Evolutionary conservation across 768 basidiomycete genomes (phyloP).

Genomic region (Auricularia heimuer): DNA sequence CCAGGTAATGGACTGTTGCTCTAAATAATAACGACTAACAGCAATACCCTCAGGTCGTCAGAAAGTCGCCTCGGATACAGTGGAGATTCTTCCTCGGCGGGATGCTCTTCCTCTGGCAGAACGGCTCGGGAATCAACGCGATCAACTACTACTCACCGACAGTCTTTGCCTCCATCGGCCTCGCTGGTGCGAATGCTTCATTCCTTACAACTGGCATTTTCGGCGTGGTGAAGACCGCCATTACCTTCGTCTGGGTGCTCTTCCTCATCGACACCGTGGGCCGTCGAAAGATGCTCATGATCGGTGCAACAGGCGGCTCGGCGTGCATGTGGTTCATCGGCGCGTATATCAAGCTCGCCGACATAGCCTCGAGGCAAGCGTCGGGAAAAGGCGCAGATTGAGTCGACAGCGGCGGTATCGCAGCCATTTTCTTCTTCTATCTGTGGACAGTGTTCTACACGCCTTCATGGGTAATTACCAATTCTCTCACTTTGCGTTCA

Average conservation of each 20-base stretch:
- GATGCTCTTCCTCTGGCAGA: conserved; percentile 35
- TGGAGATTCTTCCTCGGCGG: conserved; percentile 26
- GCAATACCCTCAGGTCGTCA: too few relatives aligned
- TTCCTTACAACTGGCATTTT: conserved; percentile 28
- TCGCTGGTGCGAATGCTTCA: too few relatives aligned
- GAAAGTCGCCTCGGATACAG: too few relatives aligned
- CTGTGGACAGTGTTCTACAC: too few relatives aligned
- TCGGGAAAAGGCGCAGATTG: not conserved
- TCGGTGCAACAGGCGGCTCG: conserved; percentile 31
- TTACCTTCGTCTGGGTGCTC: conserved; percentile 30
- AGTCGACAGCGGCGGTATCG: conserved; percentile 21
- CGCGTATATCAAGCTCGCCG: conserved; percentile 32
- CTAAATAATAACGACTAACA: too few relatives aligned
- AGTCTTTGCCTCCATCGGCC: conserved; percentile 13
- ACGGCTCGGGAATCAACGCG: conserved; percentile 31
- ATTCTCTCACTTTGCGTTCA: too few relatives aligned
- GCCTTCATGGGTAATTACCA: too few relatives aligned
- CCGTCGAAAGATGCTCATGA: conserved; percentile 30
- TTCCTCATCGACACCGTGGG: conserved; percentile 35
- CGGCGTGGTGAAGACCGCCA: conserved; percentile 31
- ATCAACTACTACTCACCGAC: conserved; percentile 41
- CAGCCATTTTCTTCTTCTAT: conserved; percentile 28
- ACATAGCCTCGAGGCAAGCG: conserved; percentile 18
- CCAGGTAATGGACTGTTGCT: too few relatives aligned
- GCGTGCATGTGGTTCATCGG: conserved; percentile 36